These are phyloP conservation scores for Leptographium wingfieldii DNA, from an alignment of 2,329 filamentous ascomycete species.

Conservation along the genomic window DNA sequence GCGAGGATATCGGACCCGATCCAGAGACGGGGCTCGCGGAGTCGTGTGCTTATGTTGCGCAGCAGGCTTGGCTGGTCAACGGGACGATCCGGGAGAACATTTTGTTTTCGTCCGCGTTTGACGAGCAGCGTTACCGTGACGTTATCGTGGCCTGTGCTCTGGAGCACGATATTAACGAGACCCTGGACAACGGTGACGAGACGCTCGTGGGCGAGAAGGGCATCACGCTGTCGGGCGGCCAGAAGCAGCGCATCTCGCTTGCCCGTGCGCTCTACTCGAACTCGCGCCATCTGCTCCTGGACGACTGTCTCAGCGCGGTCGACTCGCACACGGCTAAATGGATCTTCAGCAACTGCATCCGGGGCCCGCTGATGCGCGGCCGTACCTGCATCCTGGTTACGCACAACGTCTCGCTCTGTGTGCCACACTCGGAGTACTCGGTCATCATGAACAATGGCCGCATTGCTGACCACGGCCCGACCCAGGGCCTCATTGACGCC, in stretches of 20 bases:
- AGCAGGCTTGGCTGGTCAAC: conserved; percentile 94
- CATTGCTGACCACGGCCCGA: conserved; percentile 61
- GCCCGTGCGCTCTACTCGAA: conserved; percentile 96
- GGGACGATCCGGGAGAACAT: conserved; percentile 95
- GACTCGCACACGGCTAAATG: conserved; percentile 96
- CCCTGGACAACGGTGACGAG: conserved; percentile 83
- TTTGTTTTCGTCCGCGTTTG: conserved; percentile 68
- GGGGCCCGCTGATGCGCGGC: conserved; percentile 74
- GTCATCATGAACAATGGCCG: conserved; percentile 82
- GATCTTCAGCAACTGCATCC: conserved; percentile 90
- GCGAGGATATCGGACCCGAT: conserved; percentile 72
- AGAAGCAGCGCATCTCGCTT: conserved; percentile 94
- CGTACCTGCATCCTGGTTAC: conserved; percentile 93
- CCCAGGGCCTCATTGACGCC: conserved; percentile 68
- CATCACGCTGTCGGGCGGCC: conserved; percentile 88
- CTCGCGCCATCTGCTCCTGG: conserved; percentile 78
- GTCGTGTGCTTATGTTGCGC: conserved; percentile 89
- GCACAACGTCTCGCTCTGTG: conserved; percentile 83
- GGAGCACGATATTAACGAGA: conserved; percentile 71
- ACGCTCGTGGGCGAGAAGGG: conserved; percentile 95
- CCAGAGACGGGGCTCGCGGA: conserved; percentile 79
- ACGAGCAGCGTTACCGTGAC: conserved; percentile 72
- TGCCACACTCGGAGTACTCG: conserved; percentile 67
- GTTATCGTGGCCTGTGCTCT: conserved; percentile 87
- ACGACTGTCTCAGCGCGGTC: conserved; percentile 92